Evolutionary conservation across 2,329 filamentous ascomycete genomes (phyloP).

Genomic region (Aspergillus pseudoviridinutans): DNA sequence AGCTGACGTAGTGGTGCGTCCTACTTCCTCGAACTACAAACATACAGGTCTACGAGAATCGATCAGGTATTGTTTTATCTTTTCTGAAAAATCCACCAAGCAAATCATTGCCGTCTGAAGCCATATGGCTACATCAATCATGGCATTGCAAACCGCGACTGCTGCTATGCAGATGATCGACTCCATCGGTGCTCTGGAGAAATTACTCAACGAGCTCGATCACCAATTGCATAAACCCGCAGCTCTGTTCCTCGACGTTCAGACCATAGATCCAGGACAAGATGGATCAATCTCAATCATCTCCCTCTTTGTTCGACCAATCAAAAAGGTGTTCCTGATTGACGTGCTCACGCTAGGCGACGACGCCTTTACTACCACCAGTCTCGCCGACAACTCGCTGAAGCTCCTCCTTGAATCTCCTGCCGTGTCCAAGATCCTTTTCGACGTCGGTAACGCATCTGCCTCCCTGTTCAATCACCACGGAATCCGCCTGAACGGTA

Average conservation of each 20-base stretch:
- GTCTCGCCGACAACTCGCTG: constrained; percentile 17
- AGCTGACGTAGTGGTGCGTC: neutral
- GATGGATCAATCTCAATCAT: constrained; percentile 47
- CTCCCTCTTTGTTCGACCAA: constrained; percentile 33
- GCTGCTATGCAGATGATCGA: neutral
- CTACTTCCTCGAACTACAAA: neutral
- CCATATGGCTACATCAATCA: neutral
- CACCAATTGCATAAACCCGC: constrained; percentile 6
- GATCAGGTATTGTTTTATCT: neutral
- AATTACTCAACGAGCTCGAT: neutral
- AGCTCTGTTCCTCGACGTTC: constrained; percentile 49
- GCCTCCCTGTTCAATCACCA: constrained; percentile 51
- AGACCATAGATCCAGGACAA: constrained; percentile 44
- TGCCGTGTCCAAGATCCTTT: constrained; percentile 50
- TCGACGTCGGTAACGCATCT: constrained; percentile 57
- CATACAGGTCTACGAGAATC: neutral
- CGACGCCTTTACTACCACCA: constrained; percentile 39
- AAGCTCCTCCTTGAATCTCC: constrained; percentile 45
- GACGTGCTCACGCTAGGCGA: constrained; percentile 41
- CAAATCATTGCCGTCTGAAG: neutral
- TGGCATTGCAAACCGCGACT: neutral
- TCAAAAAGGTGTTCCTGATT: constrained; percentile 39
- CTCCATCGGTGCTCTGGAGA: neutral
- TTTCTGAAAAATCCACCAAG: neutral
- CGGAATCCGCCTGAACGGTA: constrained; percentile 39